These are phyloP conservation scores for Trichophyton benhamiae DNA, from an alignment of 2,329 filamentous ascomycete genomes.

Conservation along the genomic window DNA sequence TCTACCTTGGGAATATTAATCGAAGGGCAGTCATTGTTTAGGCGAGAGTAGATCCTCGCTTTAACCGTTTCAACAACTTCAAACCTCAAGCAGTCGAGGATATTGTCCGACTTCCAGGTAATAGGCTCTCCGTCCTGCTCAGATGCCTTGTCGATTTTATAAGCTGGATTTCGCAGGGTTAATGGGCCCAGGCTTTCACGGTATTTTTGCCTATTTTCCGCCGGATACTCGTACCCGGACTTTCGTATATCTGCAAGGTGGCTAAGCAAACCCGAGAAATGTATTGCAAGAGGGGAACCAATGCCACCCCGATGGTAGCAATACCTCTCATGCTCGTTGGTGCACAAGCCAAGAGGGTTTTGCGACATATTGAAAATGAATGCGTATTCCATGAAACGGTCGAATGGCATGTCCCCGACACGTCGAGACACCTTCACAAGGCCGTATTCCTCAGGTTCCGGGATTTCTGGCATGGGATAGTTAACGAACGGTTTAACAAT, in stretches of 20 bases:
- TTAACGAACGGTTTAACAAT: conserved; percentile 44
- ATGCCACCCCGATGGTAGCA: conserved; percentile 42
- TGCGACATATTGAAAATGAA: conserved; percentile 38
- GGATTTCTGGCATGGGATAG: conserved; percentile 30
- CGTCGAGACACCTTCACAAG: conserved; percentile 35
- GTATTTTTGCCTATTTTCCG: conserved; percentile 28
- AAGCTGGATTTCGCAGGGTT: conserved; percentile 25
- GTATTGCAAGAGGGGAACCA: conserved; percentile 22
- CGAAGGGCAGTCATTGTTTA: conserved; percentile 21
- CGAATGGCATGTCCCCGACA: conserved; percentile 31
- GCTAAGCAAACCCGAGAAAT: conserved; percentile 32
- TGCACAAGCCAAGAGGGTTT: conserved; percentile 42
- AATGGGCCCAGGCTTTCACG: conserved; percentile 21
- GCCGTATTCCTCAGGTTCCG: conserved; percentile 33
- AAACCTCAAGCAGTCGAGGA: conserved; percentile 37
- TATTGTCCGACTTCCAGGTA: conserved; percentile 22
- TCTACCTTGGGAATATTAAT: conserved; percentile 19
- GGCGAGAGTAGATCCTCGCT: conserved; percentile 20
- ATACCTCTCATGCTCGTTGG: conserved; percentile 38
- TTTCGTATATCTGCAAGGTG: conserved; percentile 38
- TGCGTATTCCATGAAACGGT: conserved; percentile 31
- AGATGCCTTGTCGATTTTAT: conserved; percentile 19
- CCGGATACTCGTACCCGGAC: conserved; percentile 31
- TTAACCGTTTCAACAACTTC: conserved; percentile 25
- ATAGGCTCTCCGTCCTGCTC: not conserved